Percentiles rank a stretch among this genome's conserved stretches.
These are phyloP conservation scores for Haplosporangium sp. DNA, from an alignment of 371 early-diverging fungal genomes.

Conservation along the genomic window DNA sequence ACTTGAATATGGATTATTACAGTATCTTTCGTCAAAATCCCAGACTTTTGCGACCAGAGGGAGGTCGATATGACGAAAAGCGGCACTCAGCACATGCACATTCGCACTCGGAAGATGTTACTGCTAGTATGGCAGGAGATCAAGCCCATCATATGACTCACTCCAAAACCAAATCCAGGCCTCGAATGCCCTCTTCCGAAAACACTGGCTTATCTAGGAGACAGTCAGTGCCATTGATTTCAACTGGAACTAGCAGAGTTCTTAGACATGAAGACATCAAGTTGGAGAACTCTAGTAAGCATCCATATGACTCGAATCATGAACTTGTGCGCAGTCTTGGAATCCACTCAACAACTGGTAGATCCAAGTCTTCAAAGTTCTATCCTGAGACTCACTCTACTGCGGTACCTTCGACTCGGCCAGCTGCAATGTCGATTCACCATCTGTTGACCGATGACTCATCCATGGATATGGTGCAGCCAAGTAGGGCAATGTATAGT, in stretches of 20 bases:
- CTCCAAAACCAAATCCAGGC: constrained; percentile 9
- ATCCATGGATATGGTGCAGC: not conserved
- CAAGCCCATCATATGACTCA: not conserved
- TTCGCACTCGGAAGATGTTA: constrained; percentile 1
- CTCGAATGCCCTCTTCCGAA: not conserved
- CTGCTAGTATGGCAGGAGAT: not conserved
- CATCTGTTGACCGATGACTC: constrained; percentile 21
- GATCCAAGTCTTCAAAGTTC: not conserved
- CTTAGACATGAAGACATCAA: constrained; percentile 36
- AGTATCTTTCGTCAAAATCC: constrained; percentile 35
- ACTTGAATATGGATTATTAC: constrained; percentile 45
- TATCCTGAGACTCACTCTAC: not conserved
- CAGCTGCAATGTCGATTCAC: constrained; percentile 34
- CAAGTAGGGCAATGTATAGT: not conserved
- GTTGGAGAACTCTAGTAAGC: not conserved
- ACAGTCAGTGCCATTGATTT: constrained; percentile 28
- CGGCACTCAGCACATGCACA: not conserved
- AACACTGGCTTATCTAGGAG: constrained; percentile 17
- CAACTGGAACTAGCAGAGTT: constrained; percentile 27
- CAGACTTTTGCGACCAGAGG: constrained; percentile 32
- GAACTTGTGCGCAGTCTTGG: constrained; percentile 15
- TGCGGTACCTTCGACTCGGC: constrained; percentile 7
- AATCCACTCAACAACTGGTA: not conserved
- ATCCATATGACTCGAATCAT: not conserved
- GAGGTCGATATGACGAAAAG: constrained; percentile 37